Evolutionary conservation across 345 rosid species (phyloP), one percentile per base, ranked within the genome.

Genomic region (Linum lewisii): DNA sequence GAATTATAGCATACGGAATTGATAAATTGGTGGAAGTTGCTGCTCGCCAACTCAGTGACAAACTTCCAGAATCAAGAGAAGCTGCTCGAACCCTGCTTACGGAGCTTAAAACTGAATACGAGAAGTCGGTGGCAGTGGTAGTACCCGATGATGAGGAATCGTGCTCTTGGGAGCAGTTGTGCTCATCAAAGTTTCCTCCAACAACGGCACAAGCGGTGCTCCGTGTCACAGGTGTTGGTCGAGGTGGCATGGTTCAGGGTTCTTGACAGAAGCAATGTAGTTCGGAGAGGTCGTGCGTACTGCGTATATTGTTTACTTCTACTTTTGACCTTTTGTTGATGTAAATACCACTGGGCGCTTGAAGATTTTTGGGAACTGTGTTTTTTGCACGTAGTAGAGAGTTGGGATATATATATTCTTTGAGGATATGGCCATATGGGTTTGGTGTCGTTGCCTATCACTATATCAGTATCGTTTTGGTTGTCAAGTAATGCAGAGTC

Each of bases 51-150:
- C 96, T 91, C 22, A 87, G 88, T 16, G 98, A 88, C 76, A 87
- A 88, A 67, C 98, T 91, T 70, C 98, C 96, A 15, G 98, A 82
- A 65, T 91, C 98, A 13, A 82, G 96, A 60, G 98, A 88, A 73
- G 96, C 96, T 72, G 96, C 98, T 58, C 80, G 98, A 34, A 60
- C 82, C 21, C 91, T 85, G 67, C 89, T 91, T 34, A 65, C 88
- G 76, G 88, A 88, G 67, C 80, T 91, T 66, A 92, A 88, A 72
- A 73, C 74, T 45, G 90, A 77, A 10, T 88, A 82, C 24, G 88
- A 81, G 75, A 81, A 84, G 68, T 79, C 82, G 15, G 61, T 72
- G n/a, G n/a, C n/a, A n/a, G n/a, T n/a, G n/a, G n/a, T n/a, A 24
- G 49, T 75, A 45, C 59, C 76, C 5, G 78, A 82, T 34, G 62